Evolutionary conservation across 2,329 filamentous ascomycete species (phyloP).

Genomic region (Chaetomium strumarium): DNA sequence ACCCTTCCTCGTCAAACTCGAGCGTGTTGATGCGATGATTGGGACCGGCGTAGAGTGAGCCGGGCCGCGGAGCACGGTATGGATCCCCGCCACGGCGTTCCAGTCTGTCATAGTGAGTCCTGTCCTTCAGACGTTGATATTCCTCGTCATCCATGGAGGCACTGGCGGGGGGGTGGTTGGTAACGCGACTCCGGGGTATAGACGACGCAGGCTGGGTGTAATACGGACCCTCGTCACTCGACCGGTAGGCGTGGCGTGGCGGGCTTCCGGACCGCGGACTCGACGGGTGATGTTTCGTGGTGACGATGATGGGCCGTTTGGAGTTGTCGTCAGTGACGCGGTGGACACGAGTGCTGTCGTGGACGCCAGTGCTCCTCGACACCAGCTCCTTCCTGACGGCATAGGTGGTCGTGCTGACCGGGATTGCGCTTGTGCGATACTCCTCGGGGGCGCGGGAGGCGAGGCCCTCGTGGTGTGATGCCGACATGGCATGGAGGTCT

Average conservation of each 20-base stretch:
- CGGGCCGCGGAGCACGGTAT: slow-evolving; percentile 43
- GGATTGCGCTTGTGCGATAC: slow-evolving; percentile 32
- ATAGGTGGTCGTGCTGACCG: slow-evolving; percentile 50
- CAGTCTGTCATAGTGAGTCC: slow-evolving; percentile 39
- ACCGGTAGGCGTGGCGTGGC: slow-evolving; percentile 45
- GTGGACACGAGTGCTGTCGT: slow-evolving; percentile 42
- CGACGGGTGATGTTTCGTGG: slow-evolving; percentile 42
- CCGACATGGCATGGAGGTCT: slow-evolving; percentile 50
- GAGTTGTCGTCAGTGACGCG: slow-evolving; percentile 46
- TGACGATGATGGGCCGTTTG: slow-evolving; percentile 52
- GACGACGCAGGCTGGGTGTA: slow-evolving; percentile 56
- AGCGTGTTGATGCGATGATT: slow-evolving; percentile 40
- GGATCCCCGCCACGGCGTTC: slow-evolving; percentile 37
- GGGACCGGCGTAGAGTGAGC: slow-evolving; percentile 39
- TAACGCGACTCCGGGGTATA: slow-evolving; percentile 42
- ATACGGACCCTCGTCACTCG: slow-evolving; percentile 46
- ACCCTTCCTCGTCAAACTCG: slow-evolving; percentile 54
- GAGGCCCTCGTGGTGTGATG: slow-evolving; percentile 30
- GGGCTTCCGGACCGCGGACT: slow-evolving; percentile 41
- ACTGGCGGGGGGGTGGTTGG: slow-evolving; percentile 38
- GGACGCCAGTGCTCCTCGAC: slow-evolving; percentile 41
- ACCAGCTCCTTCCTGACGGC: slow-evolving; percentile 49
- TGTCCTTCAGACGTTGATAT: slow-evolving; percentile 44
- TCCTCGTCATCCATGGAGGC: slow-evolving; percentile 48
- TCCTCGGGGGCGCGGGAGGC: slow-evolving; percentile 25